These are phyloP conservation scores for Nakazawaea ishiwadae DNA, from an alignment of 805 yeast species.

Conservation along the genomic window DNA sequence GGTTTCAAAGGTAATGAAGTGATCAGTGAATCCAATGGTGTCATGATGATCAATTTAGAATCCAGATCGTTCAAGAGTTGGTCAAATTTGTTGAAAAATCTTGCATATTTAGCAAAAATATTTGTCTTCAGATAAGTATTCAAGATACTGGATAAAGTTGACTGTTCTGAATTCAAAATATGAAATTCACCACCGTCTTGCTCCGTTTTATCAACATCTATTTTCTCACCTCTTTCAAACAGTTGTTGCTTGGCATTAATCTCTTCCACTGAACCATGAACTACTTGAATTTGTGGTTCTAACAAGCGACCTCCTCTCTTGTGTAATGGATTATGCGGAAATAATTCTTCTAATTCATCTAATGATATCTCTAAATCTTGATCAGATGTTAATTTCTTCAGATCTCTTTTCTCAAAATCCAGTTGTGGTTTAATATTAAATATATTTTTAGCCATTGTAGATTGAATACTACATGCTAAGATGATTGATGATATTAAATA, in stretches of 20 bases:
- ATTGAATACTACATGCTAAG: too few species aligned
- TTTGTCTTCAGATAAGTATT: too few species aligned
- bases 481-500: neutral
- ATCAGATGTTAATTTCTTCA: conserved; percentile 1
- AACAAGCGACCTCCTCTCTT: conserved; percentile 1
- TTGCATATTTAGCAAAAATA: conserved; percentile 2
- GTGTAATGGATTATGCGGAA: conserved; percentile 8
- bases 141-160: too few species aligned
- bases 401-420: conserved; percentile 8
- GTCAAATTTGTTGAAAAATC: neutral
- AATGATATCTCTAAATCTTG: conserved; percentile 7
- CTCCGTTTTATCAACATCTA: too few species aligned
- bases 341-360: conserved; percentile 7
- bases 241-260: conserved; percentile 4
- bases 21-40: conserved; percentile 68
- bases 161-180: neutral
- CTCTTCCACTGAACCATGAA: conserved; percentile 7
- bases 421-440: neutral
- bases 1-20: conserved; percentile 54
- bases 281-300: neutral
- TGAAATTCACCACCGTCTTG: too few species aligned
- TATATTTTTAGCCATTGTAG: conserved; percentile 8
- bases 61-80: neutral
- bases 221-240: conserved; percentile 8
- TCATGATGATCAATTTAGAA: conserved; percentile 45